phyloP scores from a whole-genome alignment of 2,329 filamentous ascomycete genomes.

The Lecanicillium sp. region DNA sequence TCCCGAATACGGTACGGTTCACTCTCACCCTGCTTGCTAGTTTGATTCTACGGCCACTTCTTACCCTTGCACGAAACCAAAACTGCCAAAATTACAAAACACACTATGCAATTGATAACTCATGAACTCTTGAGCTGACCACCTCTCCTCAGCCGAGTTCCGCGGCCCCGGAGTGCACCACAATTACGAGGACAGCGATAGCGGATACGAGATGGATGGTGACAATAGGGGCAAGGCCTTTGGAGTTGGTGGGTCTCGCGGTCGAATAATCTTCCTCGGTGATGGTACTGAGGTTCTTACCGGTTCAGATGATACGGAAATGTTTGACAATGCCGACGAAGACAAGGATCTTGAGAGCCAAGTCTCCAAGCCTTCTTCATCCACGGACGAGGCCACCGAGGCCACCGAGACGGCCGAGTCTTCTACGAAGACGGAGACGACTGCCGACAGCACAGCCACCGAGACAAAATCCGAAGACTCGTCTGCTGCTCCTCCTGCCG shows the following conservation, averaged over 20 bases:
- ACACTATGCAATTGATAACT: constrained; percentile 4
- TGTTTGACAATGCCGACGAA: constrained; percentile 83
- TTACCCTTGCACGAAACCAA: neutral
- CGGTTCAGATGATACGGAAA: constrained; percentile 81
- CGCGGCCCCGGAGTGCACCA: constrained; percentile 75
- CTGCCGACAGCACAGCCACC: constrained; percentile 5
- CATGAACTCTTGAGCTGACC: constrained; percentile 15
- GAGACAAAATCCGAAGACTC: constrained; percentile 6
- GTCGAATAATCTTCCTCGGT: constrained; percentile 87
- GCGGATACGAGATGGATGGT: constrained; percentile 67
- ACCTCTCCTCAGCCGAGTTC: constrained; percentile 60
- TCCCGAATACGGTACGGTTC: constrained; percentile 89
- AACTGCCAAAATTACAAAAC: no score
- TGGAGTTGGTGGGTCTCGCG: constrained; percentile 62
- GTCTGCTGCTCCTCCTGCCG: neutral
- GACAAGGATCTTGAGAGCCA: constrained; percentile 82
- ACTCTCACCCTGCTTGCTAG: constrained; percentile 29
- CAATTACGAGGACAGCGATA: constrained; percentile 73
- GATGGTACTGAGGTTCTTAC: constrained; percentile 90
- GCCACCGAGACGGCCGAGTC: constrained; percentile 11
- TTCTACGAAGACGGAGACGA: constrained; percentile 9
- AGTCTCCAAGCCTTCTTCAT: constrained; percentile 52
- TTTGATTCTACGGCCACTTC: constrained; percentile 16
- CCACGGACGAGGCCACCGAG: constrained; percentile 16
- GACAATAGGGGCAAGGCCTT: constrained; percentile 56